phyloP scores from a whole-genome alignment of 2,329 filamentous ascomycete species.

The Colletotrichum echinochloae region DNA sequence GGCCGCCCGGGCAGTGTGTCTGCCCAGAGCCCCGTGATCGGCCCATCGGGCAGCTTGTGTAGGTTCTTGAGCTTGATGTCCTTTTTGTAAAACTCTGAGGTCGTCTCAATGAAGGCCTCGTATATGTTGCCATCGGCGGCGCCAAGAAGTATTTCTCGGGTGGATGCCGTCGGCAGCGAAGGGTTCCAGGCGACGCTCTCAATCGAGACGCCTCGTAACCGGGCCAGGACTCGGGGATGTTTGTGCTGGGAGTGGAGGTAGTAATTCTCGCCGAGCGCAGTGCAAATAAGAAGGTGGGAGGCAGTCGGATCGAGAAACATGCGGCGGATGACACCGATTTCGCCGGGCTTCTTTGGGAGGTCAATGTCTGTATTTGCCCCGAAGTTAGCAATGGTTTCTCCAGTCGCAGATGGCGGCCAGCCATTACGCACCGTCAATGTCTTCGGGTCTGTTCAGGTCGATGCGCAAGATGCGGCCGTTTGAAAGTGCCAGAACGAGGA shows the following conservation, averaged over 20 bases:
- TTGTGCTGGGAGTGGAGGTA: conserved; percentile 97
- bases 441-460: conserved; percentile 90
- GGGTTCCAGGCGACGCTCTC: conserved; percentile 97
- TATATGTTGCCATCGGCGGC: conserved; percentile 95
- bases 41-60: conserved; percentile 84
- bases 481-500: conserved; percentile 90
- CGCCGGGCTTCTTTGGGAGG: conserved; percentile 90
- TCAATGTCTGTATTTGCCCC: conserved; percentile 82
- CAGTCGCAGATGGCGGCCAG: conserved; percentile 23
- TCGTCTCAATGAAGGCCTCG: conserved; percentile 93
- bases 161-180: conserved; percentile 90
- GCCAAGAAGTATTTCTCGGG: conserved; percentile 91
- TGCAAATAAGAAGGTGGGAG: conserved; percentile 92
- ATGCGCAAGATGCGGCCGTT: conserved; percentile 94
- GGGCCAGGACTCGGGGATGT: conserved; percentile 83
- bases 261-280: conserved; percentile 93
- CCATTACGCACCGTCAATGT: conserved; percentile 81
- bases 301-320: conserved; percentile 98
- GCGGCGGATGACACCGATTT: conserved; percentile 91
- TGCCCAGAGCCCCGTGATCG: conserved; percentile 87
- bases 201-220: conserved; percentile 87
- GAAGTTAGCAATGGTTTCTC: conserved; percentile 26
- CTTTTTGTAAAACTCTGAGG: conserved; percentile 93
- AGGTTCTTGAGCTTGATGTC: conserved; percentile 91
- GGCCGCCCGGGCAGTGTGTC: conserved; percentile 76